These are phyloP conservation scores for Mortierella sp. DNA, from an alignment of 371 early-diverging fungal species.

Conservation along the genomic window DNA sequence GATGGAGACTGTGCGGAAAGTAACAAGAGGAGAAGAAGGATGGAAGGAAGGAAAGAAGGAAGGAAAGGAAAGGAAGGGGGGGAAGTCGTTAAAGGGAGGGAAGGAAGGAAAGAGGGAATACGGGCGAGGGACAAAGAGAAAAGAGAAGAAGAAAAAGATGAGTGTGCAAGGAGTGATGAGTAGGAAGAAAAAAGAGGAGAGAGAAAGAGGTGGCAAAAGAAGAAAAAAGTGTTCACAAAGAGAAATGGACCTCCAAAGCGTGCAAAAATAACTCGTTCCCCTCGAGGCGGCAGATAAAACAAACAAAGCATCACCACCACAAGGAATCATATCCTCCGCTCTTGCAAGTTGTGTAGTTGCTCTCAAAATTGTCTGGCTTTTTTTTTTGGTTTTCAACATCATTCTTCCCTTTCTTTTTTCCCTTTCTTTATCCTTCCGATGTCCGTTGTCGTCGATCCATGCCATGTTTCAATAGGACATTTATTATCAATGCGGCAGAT, in stretches of 20 bases:
- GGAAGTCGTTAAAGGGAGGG: neutral
- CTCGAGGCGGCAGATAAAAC: neutral
- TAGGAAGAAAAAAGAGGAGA: neutral
- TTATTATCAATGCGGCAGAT: no score
- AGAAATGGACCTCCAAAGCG: neutral
- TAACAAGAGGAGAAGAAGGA: neutral
- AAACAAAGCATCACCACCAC: neutral
- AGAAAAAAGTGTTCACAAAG: neutral
- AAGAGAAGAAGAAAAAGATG: neutral
- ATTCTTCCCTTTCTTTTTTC: neutral
- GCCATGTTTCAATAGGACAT: no score
- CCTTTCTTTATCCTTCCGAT: neutral
- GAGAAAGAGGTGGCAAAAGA: neutral
- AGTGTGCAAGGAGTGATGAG: neutral
- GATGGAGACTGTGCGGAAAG: neutral
- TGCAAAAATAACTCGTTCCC: neutral
- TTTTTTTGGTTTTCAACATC: neutral
- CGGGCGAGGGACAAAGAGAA: conserved; percentile 7
- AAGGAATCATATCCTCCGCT: neutral
- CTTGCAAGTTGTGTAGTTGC: neutral
- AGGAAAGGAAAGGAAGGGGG: neutral
- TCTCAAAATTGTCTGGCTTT: conserved; percentile 5
- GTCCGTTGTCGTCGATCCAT: neutral
- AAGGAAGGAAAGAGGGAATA: neutral
- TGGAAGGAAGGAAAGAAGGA: neutral